Conservation (phyloP, 2,329 filamentous ascomycete genomes). For the Monilinia fructicola region DNA sequence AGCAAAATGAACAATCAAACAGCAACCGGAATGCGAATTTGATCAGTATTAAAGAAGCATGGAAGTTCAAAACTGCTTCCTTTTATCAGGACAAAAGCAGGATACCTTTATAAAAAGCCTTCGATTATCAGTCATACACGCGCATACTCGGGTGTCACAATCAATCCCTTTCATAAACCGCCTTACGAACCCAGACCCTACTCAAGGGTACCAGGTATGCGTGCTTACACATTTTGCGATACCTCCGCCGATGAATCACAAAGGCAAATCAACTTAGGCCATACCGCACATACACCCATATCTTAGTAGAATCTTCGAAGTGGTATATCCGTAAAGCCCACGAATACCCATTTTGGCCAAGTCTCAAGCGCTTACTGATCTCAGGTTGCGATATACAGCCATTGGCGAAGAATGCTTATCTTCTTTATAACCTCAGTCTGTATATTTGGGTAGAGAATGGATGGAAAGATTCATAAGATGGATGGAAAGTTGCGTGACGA, state of each 20-base stretch:
- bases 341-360: not conserved
- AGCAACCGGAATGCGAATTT: not conserved
- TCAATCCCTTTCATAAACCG: not conserved
- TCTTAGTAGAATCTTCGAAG: not conserved
- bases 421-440: not conserved
- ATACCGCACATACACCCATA: not conserved
- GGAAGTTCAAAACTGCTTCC: not conserved
- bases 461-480: not conserved
- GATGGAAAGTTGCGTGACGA: not conserved
- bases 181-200: not conserved
- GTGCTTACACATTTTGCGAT: conserved; percentile 1
- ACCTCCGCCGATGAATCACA: conserved; percentile 1
- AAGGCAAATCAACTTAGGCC: too few species aligned
- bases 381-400: not conserved
- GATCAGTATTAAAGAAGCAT: not conserved
- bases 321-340: not conserved
- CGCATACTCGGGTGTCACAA: not conserved
- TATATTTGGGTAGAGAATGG: not conserved
- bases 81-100: not conserved
- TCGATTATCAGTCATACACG: not conserved
- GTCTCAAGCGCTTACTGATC: not conserved
- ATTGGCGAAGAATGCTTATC: not conserved
- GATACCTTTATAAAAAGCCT: conserved; percentile 4
- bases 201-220: not conserved
- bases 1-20: not conserved